These are phyloP conservation scores for Limtongozyma cylindracea DNA, from an alignment of 805 yeast genomes.

Conservation along the genomic window DNA sequence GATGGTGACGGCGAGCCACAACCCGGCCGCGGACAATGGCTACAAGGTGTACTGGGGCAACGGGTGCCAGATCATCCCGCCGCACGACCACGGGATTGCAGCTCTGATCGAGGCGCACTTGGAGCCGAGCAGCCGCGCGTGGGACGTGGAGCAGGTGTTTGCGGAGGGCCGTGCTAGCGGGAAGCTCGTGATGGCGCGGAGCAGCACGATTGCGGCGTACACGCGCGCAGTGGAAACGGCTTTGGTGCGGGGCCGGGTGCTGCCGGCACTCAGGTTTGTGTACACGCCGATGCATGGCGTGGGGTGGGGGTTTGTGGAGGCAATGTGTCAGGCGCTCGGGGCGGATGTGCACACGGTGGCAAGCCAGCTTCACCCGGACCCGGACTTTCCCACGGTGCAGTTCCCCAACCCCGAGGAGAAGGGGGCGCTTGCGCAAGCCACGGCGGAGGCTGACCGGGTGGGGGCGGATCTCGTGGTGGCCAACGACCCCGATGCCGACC, in stretches of 20 bases:
- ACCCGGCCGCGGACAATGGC: slow-evolving; percentile 73
- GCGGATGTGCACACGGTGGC: slow-evolving; percentile 16
- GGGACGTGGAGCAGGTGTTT: slow-evolving; percentile 18
- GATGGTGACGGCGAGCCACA: slow-evolving; percentile 83
- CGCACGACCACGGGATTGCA: slow-evolving; percentile 63
- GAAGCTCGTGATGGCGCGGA: slow-evolving; percentile 14
- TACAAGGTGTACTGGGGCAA: slow-evolving; percentile 84
- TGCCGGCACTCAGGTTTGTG: too few species aligned
- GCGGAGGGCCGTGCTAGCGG: slow-evolving; percentile 3
- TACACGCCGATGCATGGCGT: slow-evolving; percentile 97
- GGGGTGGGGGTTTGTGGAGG: slow-evolving; percentile 36
- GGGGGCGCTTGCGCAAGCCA: slow-evolving; percentile 68
- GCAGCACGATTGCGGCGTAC: slow-evolving; percentile 17
- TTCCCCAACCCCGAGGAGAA: slow-evolving; percentile 95
- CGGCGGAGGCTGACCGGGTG: slow-evolving; percentile 24
- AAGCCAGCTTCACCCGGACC: slow-evolving; percentile 57
- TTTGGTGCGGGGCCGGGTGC: slow-evolving; percentile 14
- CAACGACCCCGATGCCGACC: slow-evolving; percentile 93
- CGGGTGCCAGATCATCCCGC: slow-evolving; percentile 92
- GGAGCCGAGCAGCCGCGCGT: slow-evolving; percentile 27
- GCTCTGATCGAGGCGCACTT: slow-evolving; percentile 30
- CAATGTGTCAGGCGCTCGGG: slow-evolving; percentile 13
- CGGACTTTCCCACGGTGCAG: slow-evolving; percentile 59
- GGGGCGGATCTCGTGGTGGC: slow-evolving; percentile 42
- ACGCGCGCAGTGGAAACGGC: slow-evolving; percentile 5